These are phyloP conservation scores for Dryas drummondii DNA, from an alignment of 306 rosid species.

Conservation along the genomic window DNA sequence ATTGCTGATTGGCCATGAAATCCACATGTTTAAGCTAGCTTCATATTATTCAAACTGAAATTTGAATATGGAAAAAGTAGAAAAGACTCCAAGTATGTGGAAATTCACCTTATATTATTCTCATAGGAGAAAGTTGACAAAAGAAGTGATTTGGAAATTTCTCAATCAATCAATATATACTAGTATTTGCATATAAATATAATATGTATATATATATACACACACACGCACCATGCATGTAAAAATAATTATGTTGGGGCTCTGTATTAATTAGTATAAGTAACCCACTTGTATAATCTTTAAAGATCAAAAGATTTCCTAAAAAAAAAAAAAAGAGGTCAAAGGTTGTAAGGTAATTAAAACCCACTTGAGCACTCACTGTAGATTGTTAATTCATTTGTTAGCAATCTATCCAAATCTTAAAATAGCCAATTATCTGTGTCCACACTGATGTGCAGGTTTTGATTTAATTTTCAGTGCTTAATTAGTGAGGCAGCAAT, in stretches of 20 bases:
- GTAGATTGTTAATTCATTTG: neutral
- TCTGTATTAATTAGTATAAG: too few relatives aligned
- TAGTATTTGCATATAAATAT: neutral
- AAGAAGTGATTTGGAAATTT: constrained; percentile 45
- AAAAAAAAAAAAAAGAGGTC: too few relatives aligned
- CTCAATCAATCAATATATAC: constrained; percentile 7
- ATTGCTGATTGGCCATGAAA: constrained; percentile 35
- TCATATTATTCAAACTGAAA: neutral
- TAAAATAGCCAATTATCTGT: neutral
- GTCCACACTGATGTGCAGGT: neutral
- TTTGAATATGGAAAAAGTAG: constrained; percentile 16
- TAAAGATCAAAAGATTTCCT: too few relatives aligned
- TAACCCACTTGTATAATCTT: too few relatives aligned
- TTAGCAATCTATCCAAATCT: neutral
- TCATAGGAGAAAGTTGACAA: constrained; percentile 28
- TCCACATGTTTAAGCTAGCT: constrained; percentile 31
- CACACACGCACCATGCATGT: neutral
- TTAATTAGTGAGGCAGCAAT: neutral
- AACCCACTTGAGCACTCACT: neutral
- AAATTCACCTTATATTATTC: constrained; percentile 15
- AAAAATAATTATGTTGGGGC: too few relatives aligned
- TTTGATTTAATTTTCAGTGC: neutral
- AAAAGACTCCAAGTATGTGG: constrained; percentile 8
- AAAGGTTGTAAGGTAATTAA: too few relatives aligned
- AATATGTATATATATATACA: too few relatives aligned